Evolutionary conservation across 768 basidiomycete species (phyloP).

Genomic region (Trametes maxima): DNA sequence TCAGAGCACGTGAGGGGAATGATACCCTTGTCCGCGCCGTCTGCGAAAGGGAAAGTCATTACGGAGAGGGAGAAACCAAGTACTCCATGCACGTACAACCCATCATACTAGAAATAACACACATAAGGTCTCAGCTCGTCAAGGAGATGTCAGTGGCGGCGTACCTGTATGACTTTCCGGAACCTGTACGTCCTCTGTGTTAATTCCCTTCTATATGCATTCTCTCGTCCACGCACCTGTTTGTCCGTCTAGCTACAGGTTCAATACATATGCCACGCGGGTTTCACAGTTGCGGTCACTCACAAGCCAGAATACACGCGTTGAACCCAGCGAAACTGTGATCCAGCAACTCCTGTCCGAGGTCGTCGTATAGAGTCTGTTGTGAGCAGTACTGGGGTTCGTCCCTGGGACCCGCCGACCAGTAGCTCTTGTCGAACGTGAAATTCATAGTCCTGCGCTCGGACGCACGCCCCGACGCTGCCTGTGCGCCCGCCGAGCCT

Average conservation of each 20-base stretch:
- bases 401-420: constrained; percentile 90
- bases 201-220: neutral
- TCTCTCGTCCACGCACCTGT: constrained; percentile 61
- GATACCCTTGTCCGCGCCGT: constrained; percentile 95
- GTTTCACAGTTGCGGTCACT: constrained; percentile 41
- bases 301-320: constrained; percentile 98
- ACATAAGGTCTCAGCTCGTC: neutral
- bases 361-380: constrained; percentile 90
- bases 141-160: constrained; percentile 29
- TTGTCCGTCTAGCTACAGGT: constrained; percentile 60
- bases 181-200: constrained; percentile 50
- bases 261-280: constrained; percentile 13
- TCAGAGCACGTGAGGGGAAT: constrained; percentile 95
- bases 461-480: constrained; percentile 75
- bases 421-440: constrained; percentile 97
- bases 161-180: constrained; percentile 91
- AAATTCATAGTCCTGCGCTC: constrained; percentile 91
- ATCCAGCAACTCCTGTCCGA: constrained; percentile 92
- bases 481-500: constrained; percentile 56
- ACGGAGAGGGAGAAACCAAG: constrained; percentile 6
- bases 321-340: constrained; percentile 97
- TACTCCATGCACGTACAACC: constrained; percentile 64
- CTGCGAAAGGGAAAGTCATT: constrained; percentile 42
- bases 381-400: constrained; percentile 93
- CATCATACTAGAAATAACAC: constrained; percentile 73